Conservation (phyloP, 257 asterid species). For the Agastache rugosa region DNA sequence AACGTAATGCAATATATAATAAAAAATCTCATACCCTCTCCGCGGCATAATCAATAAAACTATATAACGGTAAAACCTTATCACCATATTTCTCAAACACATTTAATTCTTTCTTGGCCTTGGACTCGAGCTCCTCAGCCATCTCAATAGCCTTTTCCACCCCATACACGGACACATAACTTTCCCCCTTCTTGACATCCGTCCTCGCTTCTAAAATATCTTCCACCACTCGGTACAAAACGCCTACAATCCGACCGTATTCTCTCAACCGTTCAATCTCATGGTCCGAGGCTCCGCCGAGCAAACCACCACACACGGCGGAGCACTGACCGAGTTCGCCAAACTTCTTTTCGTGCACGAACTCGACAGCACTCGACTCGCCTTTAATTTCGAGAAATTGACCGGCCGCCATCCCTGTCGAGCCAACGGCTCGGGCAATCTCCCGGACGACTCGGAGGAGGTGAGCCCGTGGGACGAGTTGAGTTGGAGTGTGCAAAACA, state of each 20-base stretch:
- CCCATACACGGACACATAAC: constrained; percentile 73
- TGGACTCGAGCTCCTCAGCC: constrained; percentile 68
- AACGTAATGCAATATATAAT: no score
- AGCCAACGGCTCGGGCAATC: constrained; percentile 91
- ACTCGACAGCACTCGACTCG: constrained; percentile 62
- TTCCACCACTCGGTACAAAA: constrained; percentile 60
- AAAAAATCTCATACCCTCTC: constrained; percentile 55
- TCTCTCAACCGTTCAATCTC: constrained; percentile 62
- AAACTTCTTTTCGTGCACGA: constrained; percentile 72
- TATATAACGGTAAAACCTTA: constrained; percentile 63
- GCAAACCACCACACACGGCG: constrained; percentile 84
- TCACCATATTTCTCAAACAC: constrained; percentile 79
- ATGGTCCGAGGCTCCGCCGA: constrained; percentile 85
- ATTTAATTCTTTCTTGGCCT: constrained; percentile 68
- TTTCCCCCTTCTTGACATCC: constrained; percentile 44
- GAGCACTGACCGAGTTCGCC: constrained; percentile 91
- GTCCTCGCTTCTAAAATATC: constrained; percentile 59
- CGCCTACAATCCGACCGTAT: constrained; percentile 61
- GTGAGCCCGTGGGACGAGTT: constrained; percentile 68
- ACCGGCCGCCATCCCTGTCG: constrained; percentile 91
- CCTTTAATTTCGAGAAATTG: constrained; percentile 78
- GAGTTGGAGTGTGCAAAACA: constrained; percentile 71
- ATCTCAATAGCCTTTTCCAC: constrained; percentile 77
- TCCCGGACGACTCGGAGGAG: constrained; percentile 71
- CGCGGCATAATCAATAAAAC: constrained; percentile 85